Evolutionary conservation across 257 asterid species (phyloP).

Genomic region (Solanum etuberosum): DNA sequence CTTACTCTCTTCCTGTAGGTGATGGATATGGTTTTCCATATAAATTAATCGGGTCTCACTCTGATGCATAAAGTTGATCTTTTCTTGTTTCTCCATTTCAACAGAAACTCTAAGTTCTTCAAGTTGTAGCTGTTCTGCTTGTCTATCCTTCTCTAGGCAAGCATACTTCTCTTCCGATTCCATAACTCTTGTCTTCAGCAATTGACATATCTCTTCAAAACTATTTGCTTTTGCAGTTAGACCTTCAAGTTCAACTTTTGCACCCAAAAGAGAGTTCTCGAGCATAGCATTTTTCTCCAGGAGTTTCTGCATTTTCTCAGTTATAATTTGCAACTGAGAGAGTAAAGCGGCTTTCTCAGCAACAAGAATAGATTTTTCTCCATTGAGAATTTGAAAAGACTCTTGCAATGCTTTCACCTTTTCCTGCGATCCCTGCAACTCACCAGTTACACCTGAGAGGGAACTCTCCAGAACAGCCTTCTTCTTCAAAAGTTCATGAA

Average conservation of each 20-base stretch:
- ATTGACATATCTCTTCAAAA: constrained; percentile 54
- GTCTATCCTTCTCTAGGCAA: constrained; percentile 61
- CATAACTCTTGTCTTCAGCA: constrained; percentile 51
- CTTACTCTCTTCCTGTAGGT: constrained; percentile 58
- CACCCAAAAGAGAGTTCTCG: constrained; percentile 57
- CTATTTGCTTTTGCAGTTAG: constrained; percentile 74
- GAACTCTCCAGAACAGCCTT: constrained; percentile 39
- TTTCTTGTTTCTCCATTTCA: constrained; percentile 58
- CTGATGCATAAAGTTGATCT: constrained; percentile 23
- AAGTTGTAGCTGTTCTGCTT: constrained; percentile 45
- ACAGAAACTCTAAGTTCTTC: constrained; percentile 46
- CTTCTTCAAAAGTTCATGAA: constrained; percentile 46
- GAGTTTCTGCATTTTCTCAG: constrained; percentile 62
- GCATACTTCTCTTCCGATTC: constrained; percentile 57
- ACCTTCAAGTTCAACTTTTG: constrained; percentile 70
- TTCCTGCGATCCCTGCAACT: constrained; percentile 42
- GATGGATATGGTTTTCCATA: constrained; percentile 53
- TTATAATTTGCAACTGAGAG: constrained; percentile 56
- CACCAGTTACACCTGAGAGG: constrained; percentile 33
- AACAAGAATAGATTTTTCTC: constrained; percentile 53
- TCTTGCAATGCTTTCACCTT: constrained; percentile 42
- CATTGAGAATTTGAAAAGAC: constrained; percentile 33
- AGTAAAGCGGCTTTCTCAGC: constrained; percentile 66
- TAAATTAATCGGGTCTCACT: constrained; percentile 49
- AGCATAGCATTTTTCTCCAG: constrained; percentile 62